phyloP scores from a whole-genome alignment of 805 yeast species.

The Yueomyces sp. region DNA sequence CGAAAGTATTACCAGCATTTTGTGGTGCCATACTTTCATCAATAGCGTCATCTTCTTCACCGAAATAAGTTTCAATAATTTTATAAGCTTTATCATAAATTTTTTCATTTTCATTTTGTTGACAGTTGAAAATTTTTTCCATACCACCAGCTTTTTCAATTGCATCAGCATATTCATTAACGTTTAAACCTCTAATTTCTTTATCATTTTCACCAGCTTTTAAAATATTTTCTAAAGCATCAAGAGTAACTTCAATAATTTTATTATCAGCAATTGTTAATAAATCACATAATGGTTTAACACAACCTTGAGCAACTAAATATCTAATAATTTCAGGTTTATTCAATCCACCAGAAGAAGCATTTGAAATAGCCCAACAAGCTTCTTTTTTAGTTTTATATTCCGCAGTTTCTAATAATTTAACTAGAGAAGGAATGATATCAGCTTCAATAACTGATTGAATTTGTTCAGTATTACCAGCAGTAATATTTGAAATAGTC shows the following conservation, averaged over 20 bases:
- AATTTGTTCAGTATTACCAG: constrained; percentile 90
- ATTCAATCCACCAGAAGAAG: constrained; percentile 87
- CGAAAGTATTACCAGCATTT: constrained; percentile 71
- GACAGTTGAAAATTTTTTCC: constrained; percentile 91
- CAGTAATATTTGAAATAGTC: constrained; percentile 97
- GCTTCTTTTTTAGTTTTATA: constrained; percentile 97
- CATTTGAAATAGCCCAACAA: constrained; percentile 98
- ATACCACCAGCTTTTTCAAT: constrained; percentile 98
- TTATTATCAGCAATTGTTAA: constrained; percentile 78
- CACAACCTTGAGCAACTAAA: constrained; percentile 88
- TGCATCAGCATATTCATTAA: constrained; percentile 79
- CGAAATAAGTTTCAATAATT: constrained; percentile 84
- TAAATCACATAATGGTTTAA: constrained; percentile 92
- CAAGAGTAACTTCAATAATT: constrained; percentile 88
- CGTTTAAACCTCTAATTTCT: constrained; percentile 53
- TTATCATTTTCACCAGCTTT: constrained; percentile 90
- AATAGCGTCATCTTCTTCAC: constrained; percentile 60
- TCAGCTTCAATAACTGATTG: constrained; percentile 95
- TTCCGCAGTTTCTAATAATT: constrained; percentile 70
- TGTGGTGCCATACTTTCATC: constrained; percentile 72
- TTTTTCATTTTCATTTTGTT: constrained; percentile 80
- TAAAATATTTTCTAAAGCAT: constrained; percentile 85
- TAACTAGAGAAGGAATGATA: constrained; percentile 80
- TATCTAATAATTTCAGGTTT: constrained; percentile 90
- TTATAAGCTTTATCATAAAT: constrained; percentile 83